Evolutionary conservation across 176 grass and related monocot genomes (phyloP), one percentile per base, ranked within the genome.

Genomic region (Chloris gayana): DNA sequence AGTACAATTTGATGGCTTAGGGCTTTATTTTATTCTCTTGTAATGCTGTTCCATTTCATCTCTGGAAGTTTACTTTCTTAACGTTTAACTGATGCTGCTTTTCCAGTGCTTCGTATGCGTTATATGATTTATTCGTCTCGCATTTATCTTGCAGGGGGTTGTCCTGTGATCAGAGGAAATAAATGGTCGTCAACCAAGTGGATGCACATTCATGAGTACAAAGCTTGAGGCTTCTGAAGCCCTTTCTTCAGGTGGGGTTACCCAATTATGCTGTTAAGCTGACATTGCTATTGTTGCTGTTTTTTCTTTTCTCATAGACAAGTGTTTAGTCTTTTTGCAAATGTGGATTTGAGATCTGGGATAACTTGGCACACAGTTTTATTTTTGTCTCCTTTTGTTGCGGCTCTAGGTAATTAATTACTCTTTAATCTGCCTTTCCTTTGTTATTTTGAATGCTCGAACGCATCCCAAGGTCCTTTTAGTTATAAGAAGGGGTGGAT

Each of bases 171-270:
- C 80, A 89, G 29, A 75, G 95, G 95, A 72, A 98, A 98, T 76
- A 98, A 98, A 80, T 98, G 95, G 95, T 98, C 95, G 14, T 92
- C 86, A 78, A 94, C 92, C 50, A 98, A 98, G 80, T 98, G 95
- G 95, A 91, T 98, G 72, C 92, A 89, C 44, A 33, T 93, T 60
- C 77, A 86, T 11, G 95, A 94, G 77, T 93, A 93, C 75, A 94
- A 93, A 83, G 56, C 63, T 75, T 94, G 64, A 92, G 58, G 25
- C 56, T 67, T 83, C 2, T 41, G 62, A 65, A 73, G 49, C 17
- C 49, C 44, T 15, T 34, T 74, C 3, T 64, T 75, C 7, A 1
- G 14, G 45, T 76, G 29, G 22, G 15, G 58, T 50, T 82, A n/a
- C 76, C 32, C 6, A 58, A 7, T 10, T 73, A n/a, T 76, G 39